Evolutionary conservation across 2,329 filamentous ascomycete species (phyloP), one percentile per base, ranked within the genome.

Genomic region (Pleoardoris graminearum): DNA sequence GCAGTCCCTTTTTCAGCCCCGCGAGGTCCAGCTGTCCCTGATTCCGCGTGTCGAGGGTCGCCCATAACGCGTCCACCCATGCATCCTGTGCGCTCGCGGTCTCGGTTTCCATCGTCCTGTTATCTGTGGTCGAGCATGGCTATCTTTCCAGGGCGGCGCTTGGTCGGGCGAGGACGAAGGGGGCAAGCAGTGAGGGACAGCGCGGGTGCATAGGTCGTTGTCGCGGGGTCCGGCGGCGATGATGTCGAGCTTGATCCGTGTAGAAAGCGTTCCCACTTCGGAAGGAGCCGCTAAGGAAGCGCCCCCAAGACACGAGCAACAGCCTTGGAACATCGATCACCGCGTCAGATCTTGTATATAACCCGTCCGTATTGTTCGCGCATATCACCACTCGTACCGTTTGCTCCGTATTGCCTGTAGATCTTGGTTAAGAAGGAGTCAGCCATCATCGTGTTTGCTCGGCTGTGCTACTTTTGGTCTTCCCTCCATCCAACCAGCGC

Each of bases 61-160:
- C 80, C 92, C 93, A 97, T 68, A 97, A 84, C 72, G 86, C 82
- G 76, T 91, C 87, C 66, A 97, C 84, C 68, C 92, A 85, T 74
- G 85, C 83, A 77, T 96, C 90, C 71, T 89, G 85, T 77, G 89
- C 83, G 75, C 87, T 87, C 74, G 88, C 83, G 67, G 87, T 86
- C 78, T 94, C 90, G 72, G 79, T 81, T 78, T 90, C 81, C 81
- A 90, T 89, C 76, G 80, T 83, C 56, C 48, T 50, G 63, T 58
- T 74, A 74, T 72, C 69, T 69, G 62, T 60, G 66, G 62, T 71
- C 63, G 70, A 67, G 67, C 72, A 73, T 73, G 70, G 65, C 68
- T 72, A 65, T 62, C 60, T 51, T 43, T 41, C 54, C 45, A 58
- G 51, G 55, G 55, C 49, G 51, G 57, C 53, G 61, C 53, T 59